Evolutionary conservation across 164 flowering plant genomes (phyloP), one percentile per base, ranked within the genome.

Genomic region (Berberis vulgaris): DNA sequence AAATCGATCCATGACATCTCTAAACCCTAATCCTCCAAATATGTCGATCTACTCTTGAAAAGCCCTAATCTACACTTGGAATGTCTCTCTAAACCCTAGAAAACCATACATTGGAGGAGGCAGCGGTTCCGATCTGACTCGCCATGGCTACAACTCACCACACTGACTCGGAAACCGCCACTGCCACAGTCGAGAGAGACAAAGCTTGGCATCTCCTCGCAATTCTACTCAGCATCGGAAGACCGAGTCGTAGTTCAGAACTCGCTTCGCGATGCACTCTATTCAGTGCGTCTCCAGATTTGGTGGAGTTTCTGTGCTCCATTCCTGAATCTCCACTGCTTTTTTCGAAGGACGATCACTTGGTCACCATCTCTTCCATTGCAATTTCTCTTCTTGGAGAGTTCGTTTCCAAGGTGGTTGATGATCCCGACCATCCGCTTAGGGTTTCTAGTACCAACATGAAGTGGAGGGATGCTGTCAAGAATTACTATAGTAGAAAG

Each of bases 301-400:
- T 65, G 49, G 63, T 82, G 11, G 66, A 62, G 58, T 75, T 61
- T 64, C 73, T 81, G 4, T 82, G 86, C 61, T 65, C 73, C 7
- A 62, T 82, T 49, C 82, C 77, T 42, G 66, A 64, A 54, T 84
- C 84, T 39, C 85, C 88, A 1, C 39, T 84, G 39, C 45, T 43
- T 12, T 60, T 78, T 26, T 26, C 26, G 63, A 65, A 64, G 2
- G 61, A 26, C 5, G 57, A 65, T 56, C 62, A 39, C 62, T 64
- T 65, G 26, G 80, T 84, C 4, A 73, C 74, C 3, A 43, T 71
- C 5, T 79, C 84, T 9, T 1, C 12, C 3, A 44, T 26, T 6
- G 78, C 73, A 1, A 2, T 64, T 13, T 58, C 46, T 1, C 58
- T 71, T 45, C 45, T 67, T 26, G 61, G 62, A 3, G 65, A 65